Conservation (phyloP, 2,329 filamentous ascomycete species). For the Ceratocystis albifundus region DNA sequence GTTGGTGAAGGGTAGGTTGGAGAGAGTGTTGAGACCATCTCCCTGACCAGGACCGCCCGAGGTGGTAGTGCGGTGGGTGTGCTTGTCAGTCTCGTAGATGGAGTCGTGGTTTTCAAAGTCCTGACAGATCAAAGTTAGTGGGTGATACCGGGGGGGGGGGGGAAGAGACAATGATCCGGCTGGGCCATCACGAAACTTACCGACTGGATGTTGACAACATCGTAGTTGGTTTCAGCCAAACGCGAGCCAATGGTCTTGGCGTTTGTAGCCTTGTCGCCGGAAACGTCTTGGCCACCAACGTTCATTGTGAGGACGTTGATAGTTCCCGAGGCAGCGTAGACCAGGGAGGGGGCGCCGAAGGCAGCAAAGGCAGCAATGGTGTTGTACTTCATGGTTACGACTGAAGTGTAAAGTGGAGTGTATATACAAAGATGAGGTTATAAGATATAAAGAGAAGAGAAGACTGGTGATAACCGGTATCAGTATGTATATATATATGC, state of each 20-base stretch:
- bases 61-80: slow-evolving; percentile 50
- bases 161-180: not conserved
- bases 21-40: slow-evolving; percentile 51
- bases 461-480: not conserved
- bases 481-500: not conserved
- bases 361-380: slow-evolving; percentile 16
- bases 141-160: not conserved
- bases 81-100: slow-evolving; percentile 49
- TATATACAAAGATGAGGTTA: too few relatives aligned
- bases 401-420: not conserved
- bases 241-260: slow-evolving; percentile 44
- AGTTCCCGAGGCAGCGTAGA: slow-evolving; percentile 27
- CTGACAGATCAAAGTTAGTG: slow-evolving; percentile 23
- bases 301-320: slow-evolving; percentile 47
- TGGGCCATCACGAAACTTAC: slow-evolving; percentile 27
- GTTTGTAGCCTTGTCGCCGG: slow-evolving; percentile 50
- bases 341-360: slow-evolving; percentile 16
- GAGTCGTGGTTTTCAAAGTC: slow-evolving; percentile 58
- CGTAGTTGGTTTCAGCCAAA: slow-evolving; percentile 46
- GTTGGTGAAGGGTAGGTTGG: slow-evolving; percentile 46
- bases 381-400: slow-evolving; percentile 20
- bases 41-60: slow-evolving; percentile 54
- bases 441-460: not conserved
- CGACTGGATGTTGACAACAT: slow-evolving; percentile 55
- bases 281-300: slow-evolving; percentile 50